Evolutionary conservation across 2,329 filamentous ascomycete genomes (phyloP).

Genomic region (Myriosclerotinia scirpicola): DNA sequence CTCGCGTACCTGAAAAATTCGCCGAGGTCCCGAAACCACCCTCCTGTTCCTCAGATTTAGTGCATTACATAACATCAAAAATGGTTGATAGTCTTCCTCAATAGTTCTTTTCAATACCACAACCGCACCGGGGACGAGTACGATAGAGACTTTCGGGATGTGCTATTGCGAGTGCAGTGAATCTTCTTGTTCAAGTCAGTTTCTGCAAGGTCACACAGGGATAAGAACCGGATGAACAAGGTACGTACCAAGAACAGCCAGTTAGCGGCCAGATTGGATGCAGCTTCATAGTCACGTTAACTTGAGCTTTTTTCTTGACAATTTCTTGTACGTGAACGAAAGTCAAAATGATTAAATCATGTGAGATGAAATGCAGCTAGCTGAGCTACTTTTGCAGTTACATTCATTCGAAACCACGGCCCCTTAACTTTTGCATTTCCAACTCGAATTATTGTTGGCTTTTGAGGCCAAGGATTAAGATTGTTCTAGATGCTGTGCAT

Average conservation of each 20-base stretch:
- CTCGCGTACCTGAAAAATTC: constrained; percentile 6
- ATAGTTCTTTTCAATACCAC: not conserved
- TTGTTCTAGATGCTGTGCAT: not conserved
- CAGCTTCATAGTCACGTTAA: not conserved
- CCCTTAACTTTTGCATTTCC: not conserved
- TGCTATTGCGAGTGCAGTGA: not conserved
- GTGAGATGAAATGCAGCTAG: not conserved
- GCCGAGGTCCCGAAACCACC: constrained; percentile 3
- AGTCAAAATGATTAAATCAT: constrained; percentile 8
- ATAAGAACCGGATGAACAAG: not conserved
- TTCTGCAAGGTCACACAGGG: not conserved
- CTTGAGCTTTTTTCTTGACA: not conserved
- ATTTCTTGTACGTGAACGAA: not conserved
- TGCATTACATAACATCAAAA: not conserved
- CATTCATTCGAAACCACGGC: not conserved
- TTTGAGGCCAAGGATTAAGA: not conserved
- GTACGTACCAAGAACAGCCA: constrained; percentile 5
- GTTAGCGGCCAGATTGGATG: not conserved
- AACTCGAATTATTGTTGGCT: not conserved
- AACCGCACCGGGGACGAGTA: not conserved
- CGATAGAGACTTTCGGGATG: not conserved
- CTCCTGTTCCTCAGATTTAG: not conserved
- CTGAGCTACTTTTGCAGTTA: too few relatives aligned
- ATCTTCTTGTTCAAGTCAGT: not conserved
- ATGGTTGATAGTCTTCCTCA: not conserved